A percentile compares a stretch with the other conserved stretches of the same genome.
These are phyloP conservation scores for Diddensiella transvaalensis DNA, from an alignment of 805 yeast species.

Conservation along the genomic window DNA sequence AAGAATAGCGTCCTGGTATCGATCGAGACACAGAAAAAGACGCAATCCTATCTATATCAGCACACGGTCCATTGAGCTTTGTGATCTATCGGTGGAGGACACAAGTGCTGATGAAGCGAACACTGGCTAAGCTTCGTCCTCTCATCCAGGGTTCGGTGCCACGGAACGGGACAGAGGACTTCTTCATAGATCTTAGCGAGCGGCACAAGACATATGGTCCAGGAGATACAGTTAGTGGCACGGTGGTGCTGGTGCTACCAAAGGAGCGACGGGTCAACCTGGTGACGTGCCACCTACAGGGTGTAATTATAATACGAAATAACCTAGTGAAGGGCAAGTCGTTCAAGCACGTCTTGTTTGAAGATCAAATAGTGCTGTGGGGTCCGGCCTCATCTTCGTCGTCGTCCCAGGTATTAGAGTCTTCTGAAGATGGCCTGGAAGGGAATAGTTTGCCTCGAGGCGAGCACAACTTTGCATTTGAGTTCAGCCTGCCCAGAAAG, in stretches of 20 bases:
- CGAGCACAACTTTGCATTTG: constrained; percentile 83
- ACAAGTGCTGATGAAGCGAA: background rate
- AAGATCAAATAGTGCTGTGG: constrained; percentile 29
- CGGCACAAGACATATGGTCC: constrained; percentile 80
- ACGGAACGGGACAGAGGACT: constrained; percentile 34
- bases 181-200: constrained; percentile 65
- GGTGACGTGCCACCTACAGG: constrained; percentile 28
- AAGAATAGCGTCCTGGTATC: too few relatives aligned
- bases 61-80: too few relatives aligned
- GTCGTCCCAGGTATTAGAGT: background rate
- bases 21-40: too few relatives aligned
- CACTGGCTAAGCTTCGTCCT: background rate
- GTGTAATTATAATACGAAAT: constrained; percentile 29
- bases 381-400: constrained; percentile 13
- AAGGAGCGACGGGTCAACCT: constrained; percentile 24
- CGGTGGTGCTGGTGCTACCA: constrained; percentile 31
- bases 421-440: background rate
- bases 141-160: background rate
- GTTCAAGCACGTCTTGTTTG: constrained; percentile 28
- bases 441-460: constrained; percentile 41
- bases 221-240: constrained; percentile 53
- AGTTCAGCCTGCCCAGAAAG: constrained; percentile 72
- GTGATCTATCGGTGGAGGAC: too few relatives aligned
- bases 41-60: too few relatives aligned
- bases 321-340: constrained; percentile 31